These are phyloP conservation scores for Mycena haematopus DNA, from an alignment of 768 basidiomycete species.

Conservation along the genomic window DNA sequence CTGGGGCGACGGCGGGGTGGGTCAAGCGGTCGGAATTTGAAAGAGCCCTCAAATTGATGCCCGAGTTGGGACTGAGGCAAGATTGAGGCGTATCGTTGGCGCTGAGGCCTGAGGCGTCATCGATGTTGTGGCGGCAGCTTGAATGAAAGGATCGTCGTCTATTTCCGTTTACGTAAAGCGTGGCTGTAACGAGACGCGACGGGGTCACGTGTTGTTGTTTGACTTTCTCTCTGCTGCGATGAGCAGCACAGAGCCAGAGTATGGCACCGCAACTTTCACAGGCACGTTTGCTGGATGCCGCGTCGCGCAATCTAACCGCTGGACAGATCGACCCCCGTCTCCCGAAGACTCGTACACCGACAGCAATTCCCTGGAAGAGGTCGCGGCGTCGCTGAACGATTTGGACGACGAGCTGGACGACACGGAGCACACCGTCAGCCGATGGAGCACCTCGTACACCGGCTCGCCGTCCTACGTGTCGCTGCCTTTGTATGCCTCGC, in stretches of 20 bases:
- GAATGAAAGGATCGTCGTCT: no score
- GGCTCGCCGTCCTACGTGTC: slow-evolving; percentile 56
- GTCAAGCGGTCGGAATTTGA: no score
- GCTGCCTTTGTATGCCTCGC: slow-evolving; percentile 46
- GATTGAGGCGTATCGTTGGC: no score
- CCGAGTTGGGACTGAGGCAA: no score
- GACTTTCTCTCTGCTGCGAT: slow-evolving; percentile 14
- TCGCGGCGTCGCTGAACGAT: slow-evolving; percentile 70
- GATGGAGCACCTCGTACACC: slow-evolving; percentile 64
- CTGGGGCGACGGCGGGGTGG: no score
- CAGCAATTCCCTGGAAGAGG: slow-evolving; percentile 70
- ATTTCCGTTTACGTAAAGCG: no score
- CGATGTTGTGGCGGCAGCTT: no score
- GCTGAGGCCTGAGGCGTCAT: no score
- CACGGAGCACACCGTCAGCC: slow-evolving; percentile 67
- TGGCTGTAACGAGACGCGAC: no score
- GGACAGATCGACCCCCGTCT: slow-evolving; percentile 14
- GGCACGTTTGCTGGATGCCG: neutral
- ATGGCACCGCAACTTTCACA: slow-evolving; percentile 54
- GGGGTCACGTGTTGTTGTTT: slow-evolving; percentile 26
- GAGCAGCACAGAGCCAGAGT: slow-evolving; percentile 42
- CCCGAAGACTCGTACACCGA: slow-evolving; percentile 51
- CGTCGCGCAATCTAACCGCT: neutral
- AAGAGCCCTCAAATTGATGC: no score
- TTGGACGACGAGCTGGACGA: slow-evolving; percentile 73